phyloP scores from a whole-genome alignment of 139 green algal genomes.

The Volvox africanus region DNA sequence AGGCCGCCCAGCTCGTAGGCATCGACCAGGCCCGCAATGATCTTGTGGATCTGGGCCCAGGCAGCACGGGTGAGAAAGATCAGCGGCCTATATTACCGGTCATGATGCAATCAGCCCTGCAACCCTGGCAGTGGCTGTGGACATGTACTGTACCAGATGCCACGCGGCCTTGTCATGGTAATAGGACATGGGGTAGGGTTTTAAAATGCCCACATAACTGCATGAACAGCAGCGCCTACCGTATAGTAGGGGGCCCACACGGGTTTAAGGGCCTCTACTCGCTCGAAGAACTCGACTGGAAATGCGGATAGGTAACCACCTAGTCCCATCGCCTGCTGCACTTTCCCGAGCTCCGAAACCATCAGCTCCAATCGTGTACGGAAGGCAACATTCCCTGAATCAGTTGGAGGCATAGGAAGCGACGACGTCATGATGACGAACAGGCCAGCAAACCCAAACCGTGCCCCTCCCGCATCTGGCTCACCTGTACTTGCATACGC shows the following conservation, averaged over 20 bases:
- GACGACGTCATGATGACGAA: too few species aligned
- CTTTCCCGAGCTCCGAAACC: constrained; percentile 50
- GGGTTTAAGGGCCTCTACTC: constrained; percentile 66
- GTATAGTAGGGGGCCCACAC: constrained; percentile 81
- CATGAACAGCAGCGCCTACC: constrained; percentile 9
- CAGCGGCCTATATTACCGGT: too few species aligned
- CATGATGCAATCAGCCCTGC: too few species aligned
- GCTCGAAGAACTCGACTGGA: constrained; percentile 71
- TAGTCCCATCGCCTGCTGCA: constrained; percentile 44
- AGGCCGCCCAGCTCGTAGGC: constrained; percentile 61
- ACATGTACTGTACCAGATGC: too few species aligned
- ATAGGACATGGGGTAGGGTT: too few species aligned
- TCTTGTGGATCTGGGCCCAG: constrained; percentile 77
- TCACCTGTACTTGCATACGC: constrained; percentile 60
- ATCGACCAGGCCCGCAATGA: constrained; percentile 79
- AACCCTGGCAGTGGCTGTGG: too few species aligned
- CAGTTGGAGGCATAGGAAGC: not conserved
- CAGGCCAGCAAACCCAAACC: too few species aligned
- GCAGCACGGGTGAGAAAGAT: not conserved
- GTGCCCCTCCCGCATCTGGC: not conserved
- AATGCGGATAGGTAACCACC: constrained; percentile 79
- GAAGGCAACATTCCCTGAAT: constrained; percentile 28
- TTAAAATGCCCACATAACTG: not conserved
- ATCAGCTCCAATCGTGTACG: constrained; percentile 9
- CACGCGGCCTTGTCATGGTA: too few species aligned